These are phyloP conservation scores for Fusarium transvaalense DNA, from an alignment of 2,329 filamentous ascomycete species.

Conservation along the genomic window DNA sequence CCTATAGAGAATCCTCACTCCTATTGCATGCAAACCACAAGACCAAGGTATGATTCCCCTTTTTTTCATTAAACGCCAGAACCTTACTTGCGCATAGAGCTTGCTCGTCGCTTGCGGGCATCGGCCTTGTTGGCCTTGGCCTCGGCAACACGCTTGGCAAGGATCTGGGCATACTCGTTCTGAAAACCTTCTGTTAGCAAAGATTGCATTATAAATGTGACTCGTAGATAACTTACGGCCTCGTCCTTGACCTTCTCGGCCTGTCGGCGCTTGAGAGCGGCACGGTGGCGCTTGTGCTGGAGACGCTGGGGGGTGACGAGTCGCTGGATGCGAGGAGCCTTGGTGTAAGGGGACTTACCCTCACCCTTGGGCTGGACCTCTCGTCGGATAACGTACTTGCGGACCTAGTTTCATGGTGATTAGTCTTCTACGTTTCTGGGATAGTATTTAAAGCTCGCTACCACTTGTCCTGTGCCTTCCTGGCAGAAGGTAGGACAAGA, in stretches of 20 bases:
- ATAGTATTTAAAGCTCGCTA: slow-evolving; percentile 43
- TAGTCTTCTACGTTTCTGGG: slow-evolving; percentile 51
- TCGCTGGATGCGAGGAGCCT: slow-evolving; percentile 99
- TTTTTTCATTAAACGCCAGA: slow-evolving; percentile 54
- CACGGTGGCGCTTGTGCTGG: slow-evolving; percentile 99
- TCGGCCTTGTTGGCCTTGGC: slow-evolving; percentile 95
- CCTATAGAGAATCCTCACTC: slow-evolving; percentile 55
- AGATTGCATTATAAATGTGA: no score
- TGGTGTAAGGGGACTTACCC: slow-evolving; percentile 98
- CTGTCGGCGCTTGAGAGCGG: slow-evolving; percentile 98
- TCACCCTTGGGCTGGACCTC: slow-evolving; percentile 97
- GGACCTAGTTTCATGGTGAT: slow-evolving; percentile 73
- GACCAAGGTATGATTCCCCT: slow-evolving; percentile 54
- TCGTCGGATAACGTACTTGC: slow-evolving; percentile 99
- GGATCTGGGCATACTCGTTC: slow-evolving; percentile 96
- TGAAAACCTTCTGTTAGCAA: slow-evolving; percentile 54
- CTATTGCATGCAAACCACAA: slow-evolving; percentile 58
- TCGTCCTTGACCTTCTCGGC: slow-evolving; percentile 98
- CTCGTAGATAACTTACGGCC: slow-evolving; percentile 76
- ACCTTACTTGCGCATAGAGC: slow-evolving; percentile 90
- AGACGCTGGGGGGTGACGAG: slow-evolving; percentile 99
- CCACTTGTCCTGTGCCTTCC: slow-evolving; percentile 31
- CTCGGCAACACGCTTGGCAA: slow-evolving; percentile 97
- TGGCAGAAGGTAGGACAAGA: slow-evolving; percentile 31
- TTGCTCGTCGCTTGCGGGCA: slow-evolving; percentile 95